These are phyloP conservation scores for Chamaecrista fasciculata DNA, from an alignment of 306 rosid species.

Conservation along the genomic window DNA sequence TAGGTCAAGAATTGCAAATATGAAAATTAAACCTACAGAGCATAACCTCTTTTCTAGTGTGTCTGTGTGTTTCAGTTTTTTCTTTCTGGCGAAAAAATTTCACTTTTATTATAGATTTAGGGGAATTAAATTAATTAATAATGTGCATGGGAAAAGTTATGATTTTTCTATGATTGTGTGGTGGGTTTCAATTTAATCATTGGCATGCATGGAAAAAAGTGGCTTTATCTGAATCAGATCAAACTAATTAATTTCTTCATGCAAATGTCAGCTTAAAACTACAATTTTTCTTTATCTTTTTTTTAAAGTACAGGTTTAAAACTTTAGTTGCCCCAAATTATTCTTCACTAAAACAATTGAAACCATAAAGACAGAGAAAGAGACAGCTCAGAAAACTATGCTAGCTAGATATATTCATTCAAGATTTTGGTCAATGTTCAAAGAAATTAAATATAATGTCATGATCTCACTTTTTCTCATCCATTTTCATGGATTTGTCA, in stretches of 20 bases:
- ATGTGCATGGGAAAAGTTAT: neutral
- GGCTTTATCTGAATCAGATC: neutral
- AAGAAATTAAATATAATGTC: neutral
- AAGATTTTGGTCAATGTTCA: conserved; percentile 19
- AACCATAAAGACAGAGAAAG: neutral
- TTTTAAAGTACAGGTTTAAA: no score
- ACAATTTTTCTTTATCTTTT: neutral
- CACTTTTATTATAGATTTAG: no score
- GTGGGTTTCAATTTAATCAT: neutral
- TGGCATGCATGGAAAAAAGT: neutral
- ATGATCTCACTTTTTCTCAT: neutral
- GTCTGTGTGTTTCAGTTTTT: neutral
- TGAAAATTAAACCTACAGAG: no score
- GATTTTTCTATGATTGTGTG: neutral
- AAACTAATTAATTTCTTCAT: neutral
- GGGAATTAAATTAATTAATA: no score
- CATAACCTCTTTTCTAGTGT: neutral
- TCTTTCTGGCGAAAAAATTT: no score
- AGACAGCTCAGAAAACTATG: neutral
- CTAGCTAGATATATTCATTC: no score
- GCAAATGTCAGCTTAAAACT: neutral
- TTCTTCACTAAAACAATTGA: no score
- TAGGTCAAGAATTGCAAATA: no score
- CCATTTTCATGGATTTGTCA: conserved; percentile 20
- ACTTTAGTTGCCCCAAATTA: no score